A percentile compares a stretch with the other conserved stretches of the same genome.
These are phyloP conservation scores for Helotiales sp. DNA, from an alignment of 2,329 filamentous ascomycete genomes.

Conservation along the genomic window DNA sequence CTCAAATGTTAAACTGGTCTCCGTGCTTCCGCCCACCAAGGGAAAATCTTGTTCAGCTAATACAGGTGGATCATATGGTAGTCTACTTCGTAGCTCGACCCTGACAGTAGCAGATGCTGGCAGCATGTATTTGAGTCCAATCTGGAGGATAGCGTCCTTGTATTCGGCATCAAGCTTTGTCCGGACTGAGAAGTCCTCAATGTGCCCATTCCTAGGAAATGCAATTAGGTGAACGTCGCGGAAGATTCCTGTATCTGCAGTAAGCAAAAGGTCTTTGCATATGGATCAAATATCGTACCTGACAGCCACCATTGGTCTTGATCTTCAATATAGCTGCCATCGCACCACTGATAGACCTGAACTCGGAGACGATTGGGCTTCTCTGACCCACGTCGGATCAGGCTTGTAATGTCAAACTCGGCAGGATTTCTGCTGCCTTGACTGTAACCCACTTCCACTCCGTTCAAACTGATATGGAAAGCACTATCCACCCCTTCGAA, in stretches of 20 bases:
- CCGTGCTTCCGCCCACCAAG: not conserved
- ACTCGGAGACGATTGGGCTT: constrained; percentile 58
- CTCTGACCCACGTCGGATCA: constrained; percentile 41
- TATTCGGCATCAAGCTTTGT: constrained; percentile 53
- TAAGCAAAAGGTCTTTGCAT: not conserved
- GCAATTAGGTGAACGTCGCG: constrained; percentile 63
- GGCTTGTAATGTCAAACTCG: constrained; percentile 65
- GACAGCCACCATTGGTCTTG: constrained; percentile 68
- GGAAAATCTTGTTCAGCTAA: not conserved
- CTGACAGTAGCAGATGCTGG: constrained; percentile 2
- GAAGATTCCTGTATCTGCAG: constrained; percentile 52
- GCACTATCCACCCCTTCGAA: constrained; percentile 74
- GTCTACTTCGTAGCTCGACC: constrained; percentile 2
- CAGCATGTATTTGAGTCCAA: constrained; percentile 2
- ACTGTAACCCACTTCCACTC: constrained; percentile 62
- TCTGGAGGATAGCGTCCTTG: constrained; percentile 40
- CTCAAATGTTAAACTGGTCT: constrained; percentile 1
- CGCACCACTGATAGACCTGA: constrained; percentile 70
- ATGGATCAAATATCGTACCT: constrained; percentile 38
- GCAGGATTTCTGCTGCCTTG: constrained; percentile 68
- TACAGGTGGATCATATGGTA: not conserved
- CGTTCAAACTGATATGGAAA: constrained; percentile 70
- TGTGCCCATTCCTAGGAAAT: constrained; percentile 49
- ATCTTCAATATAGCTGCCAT: constrained; percentile 69
- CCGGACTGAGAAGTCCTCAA: constrained; percentile 60